Base-by-base conservation (phyloP, 306 rosid genomes). In the Cicer yamashitae region DNA sequence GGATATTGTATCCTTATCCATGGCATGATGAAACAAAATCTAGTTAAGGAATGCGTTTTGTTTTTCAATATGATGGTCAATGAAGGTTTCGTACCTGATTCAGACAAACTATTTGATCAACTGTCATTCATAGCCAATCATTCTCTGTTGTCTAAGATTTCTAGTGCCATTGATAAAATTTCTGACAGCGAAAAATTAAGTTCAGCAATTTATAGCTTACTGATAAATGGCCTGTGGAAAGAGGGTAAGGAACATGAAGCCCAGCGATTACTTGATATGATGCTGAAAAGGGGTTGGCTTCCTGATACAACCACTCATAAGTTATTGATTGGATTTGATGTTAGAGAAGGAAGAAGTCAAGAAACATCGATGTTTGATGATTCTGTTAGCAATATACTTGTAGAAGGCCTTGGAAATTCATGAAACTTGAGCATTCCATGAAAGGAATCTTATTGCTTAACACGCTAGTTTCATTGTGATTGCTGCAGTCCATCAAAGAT, bases 201-300 rank as follows among this genome's bases (percentile, higher is more conserved):
- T 79, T 67, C 98, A 11, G 75, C 79, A 13, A 60, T 78, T 34
- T 90, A 73, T 84, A 86, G 83, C 76, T 54, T 94, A 58, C 84
- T 88, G 77, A 85, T 91, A 69, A 74, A 84, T 69, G 96, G 96
- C 61, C 81, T 91, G 44, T 87, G 89, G 97, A 91, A 85, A 85
- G 98, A 94, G 86, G 94, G 90, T 71, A 77, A 79, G 68, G 85
- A 78, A 79, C 41, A 6, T 0, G 86, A 87, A 74, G 97, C 98
- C 0, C 44, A 41, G 6, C 66, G 43, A 17, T 81, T 94, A 30
- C 82, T 94, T 82, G 97, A 94, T 71, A 71, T 77, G 65, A 94
- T 91, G 96, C 77, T 94, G 86, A 97, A 94, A 76, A 85, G 83
- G 77, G 94, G 97, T 72, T 94, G 96, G 96, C 86, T 94, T 71